A percentile compares a stretch with the other conserved stretches of the same genome.
phyloP scores from a whole-genome alignment of 2,329 filamentous ascomycete genomes.

The Ascochyta clinopodiicola region DNA sequence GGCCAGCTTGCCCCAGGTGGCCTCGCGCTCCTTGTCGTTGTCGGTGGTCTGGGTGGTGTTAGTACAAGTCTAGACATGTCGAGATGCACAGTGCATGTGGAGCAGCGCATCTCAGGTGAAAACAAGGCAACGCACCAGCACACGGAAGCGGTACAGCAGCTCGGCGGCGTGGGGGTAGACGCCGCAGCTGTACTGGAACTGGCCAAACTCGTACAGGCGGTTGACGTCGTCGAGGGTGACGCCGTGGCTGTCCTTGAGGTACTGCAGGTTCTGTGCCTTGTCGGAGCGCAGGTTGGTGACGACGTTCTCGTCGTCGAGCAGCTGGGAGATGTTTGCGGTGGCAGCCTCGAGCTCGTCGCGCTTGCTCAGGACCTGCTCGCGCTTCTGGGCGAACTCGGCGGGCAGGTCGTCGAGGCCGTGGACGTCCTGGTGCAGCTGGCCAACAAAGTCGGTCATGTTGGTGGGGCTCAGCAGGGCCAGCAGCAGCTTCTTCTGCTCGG shows the following conservation, averaged over 20 bases:
- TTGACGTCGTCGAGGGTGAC: conserved; percentile 97
- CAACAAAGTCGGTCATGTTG: conserved; percentile 99
- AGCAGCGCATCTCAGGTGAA: no score
- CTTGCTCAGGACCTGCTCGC: conserved; percentile 84
- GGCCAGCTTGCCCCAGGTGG: conserved; percentile 97
- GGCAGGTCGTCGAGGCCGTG: conserved; percentile 80
- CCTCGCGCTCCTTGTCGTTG: conserved; percentile 94
- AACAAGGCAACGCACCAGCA: conserved; percentile 61
- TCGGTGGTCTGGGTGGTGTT: conserved; percentile 72
- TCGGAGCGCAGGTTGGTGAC: conserved; percentile 90
- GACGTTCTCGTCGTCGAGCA: conserved; percentile 87
- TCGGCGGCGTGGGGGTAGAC: conserved; percentile 91
- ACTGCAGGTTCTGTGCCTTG: conserved; percentile 98
- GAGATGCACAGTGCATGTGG: no score
- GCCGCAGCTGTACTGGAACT: conserved; percentile 97
- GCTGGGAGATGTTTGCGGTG: conserved; percentile 84
- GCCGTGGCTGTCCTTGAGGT: conserved; percentile 93
- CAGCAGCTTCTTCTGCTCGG: conserved; percentile 82
- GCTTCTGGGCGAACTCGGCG: conserved; percentile 85
- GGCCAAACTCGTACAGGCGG: conserved; percentile 91
- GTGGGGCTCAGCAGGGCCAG: conserved; percentile 95
- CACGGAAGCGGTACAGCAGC: conserved; percentile 95
- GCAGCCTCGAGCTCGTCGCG: conserved; percentile 85
- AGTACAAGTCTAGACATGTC: no score
- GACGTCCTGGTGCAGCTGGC: conserved; percentile 87